phyloP scores from a whole-genome alignment of 2,329 filamentous ascomycete species.

The Microcera coccophila region DNA sequence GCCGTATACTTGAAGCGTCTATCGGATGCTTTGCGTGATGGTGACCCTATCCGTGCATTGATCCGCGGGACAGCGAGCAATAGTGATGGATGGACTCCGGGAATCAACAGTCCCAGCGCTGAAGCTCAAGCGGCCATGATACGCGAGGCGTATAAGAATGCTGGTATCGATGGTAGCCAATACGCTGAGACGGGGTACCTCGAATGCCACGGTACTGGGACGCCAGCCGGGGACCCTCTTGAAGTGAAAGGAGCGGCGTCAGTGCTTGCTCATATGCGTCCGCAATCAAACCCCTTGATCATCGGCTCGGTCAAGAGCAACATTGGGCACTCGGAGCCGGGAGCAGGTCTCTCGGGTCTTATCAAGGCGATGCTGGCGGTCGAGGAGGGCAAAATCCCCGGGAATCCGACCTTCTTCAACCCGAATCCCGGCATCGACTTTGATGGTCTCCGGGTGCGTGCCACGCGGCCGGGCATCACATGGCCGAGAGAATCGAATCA shows the following conservation, averaged over 20 bases:
- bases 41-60: conserved; percentile 35
- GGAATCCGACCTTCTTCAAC: conserved; percentile 34
- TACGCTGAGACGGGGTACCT: conserved; percentile 27
- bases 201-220: conserved; percentile 41
- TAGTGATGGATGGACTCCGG: conserved; percentile 31
- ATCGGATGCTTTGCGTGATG: conserved; percentile 39
- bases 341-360: conserved; percentile 27
- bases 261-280: conserved; percentile 21
- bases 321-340: conserved; percentile 30
- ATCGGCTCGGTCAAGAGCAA: conserved; percentile 34
- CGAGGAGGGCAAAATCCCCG: conserved; percentile 25
- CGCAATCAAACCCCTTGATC: conserved; percentile 14
- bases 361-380: conserved; percentile 29
- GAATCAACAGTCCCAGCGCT: conserved; percentile 33
- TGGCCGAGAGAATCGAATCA: conserved; percentile 30
- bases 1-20: conserved; percentile 42
- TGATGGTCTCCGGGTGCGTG: conserved; percentile 2
- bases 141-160: conserved; percentile 26
- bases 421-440: conserved; percentile 39
- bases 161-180: conserved; percentile 21
- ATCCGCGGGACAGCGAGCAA: conserved; percentile 31
- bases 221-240: conserved; percentile 35
- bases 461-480: conserved; percentile 27
- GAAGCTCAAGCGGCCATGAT: conserved; percentile 31
- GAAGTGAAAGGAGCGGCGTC: conserved; percentile 29